A percentile compares a stretch with the other conserved stretches of the same genome.
Evolutionary conservation across 2,329 filamentous ascomycete species (phyloP).

Genomic region (Verticillium klebahnii): DNA sequence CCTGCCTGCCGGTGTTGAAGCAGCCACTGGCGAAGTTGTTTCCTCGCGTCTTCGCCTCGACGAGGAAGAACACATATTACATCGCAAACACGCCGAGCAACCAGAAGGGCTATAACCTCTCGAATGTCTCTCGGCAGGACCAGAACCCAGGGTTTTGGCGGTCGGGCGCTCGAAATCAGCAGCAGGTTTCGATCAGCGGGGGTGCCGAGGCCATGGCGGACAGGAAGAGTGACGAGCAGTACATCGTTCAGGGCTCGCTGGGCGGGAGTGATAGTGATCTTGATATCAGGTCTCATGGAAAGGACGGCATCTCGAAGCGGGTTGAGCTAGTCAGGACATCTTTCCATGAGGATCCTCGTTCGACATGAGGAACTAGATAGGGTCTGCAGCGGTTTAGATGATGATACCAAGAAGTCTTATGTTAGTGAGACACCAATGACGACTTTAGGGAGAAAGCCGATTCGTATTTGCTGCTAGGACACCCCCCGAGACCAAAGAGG

Average conservation of each 20-base stretch:
- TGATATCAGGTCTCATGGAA: neutral
- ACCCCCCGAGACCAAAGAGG: no score
- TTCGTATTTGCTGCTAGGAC: no score
- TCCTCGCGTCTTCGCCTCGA: neutral
- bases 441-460: no score
- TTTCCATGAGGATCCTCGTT: neutral
- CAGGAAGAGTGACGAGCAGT: neutral
- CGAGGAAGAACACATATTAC: neutral
- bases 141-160: neutral
- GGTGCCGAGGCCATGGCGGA: neutral
- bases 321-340: neutral
- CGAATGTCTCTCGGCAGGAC: neutral
- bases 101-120: neutral
- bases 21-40: neutral
- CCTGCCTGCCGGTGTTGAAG: conserved; percentile 11
- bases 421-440: no score
- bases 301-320: neutral
- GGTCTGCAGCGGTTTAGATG: neutral
- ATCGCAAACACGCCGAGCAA: neutral
- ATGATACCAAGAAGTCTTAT: neutral
- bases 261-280: neutral
- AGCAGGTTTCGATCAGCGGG: neutral
- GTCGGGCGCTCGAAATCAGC: neutral
- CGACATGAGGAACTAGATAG: neutral
- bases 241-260: neutral